phyloP scores from a whole-genome alignment of 805 yeast genomes.

The Torulaspora indica region DNA sequence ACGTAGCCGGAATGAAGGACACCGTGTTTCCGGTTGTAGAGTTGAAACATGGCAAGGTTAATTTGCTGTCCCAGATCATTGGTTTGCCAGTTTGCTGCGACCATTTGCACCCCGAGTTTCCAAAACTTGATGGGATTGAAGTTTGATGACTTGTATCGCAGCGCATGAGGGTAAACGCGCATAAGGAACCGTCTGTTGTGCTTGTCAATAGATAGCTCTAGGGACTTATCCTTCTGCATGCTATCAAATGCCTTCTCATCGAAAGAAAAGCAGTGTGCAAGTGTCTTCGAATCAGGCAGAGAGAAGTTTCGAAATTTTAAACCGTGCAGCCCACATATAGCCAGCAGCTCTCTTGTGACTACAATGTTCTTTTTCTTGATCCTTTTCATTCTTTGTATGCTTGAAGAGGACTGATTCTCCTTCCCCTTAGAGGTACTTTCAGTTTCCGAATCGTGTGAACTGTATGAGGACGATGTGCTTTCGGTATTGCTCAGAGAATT shows the following conservation, averaged over 20 bases:
- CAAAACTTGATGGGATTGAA: slow-evolving; percentile 77
- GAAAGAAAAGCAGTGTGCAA: slow-evolving; percentile 80
- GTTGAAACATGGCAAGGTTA: slow-evolving; percentile 74
- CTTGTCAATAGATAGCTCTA: slow-evolving; percentile 53
- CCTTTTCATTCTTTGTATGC: slow-evolving; percentile 27
- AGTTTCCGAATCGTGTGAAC: slow-evolving; percentile 34
- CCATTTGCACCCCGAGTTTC: slow-evolving; percentile 88
- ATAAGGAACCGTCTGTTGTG: slow-evolving; percentile 73
- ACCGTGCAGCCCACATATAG: slow-evolving; percentile 50
- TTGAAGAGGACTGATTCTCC: slow-evolving; percentile 7
- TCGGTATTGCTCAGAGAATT: slow-evolving; percentile 12
- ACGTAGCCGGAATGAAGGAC: slow-evolving; percentile 59
- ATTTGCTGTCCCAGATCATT: slow-evolving; percentile 85
- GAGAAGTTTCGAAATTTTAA: slow-evolving; percentile 76
- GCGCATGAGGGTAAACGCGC: slow-evolving; percentile 84
- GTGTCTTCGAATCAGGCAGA: slow-evolving; percentile 75
- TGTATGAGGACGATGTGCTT: slow-evolving; percentile 31
- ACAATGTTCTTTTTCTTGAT: slow-evolving; percentile 31
- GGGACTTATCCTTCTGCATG: slow-evolving; percentile 58
- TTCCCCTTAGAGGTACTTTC: slow-evolving; percentile 18
- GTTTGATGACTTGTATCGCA: slow-evolving; percentile 72
- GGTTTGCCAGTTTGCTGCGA: slow-evolving; percentile 95
- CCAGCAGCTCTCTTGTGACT: slow-evolving; percentile 25
- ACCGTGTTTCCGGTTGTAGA: slow-evolving; percentile 40
- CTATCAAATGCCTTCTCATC: slow-evolving; percentile 65